phyloP scores from a whole-genome alignment of 192 early-diverging fungal genomes.

The Geranomyces variabilis region DNA sequence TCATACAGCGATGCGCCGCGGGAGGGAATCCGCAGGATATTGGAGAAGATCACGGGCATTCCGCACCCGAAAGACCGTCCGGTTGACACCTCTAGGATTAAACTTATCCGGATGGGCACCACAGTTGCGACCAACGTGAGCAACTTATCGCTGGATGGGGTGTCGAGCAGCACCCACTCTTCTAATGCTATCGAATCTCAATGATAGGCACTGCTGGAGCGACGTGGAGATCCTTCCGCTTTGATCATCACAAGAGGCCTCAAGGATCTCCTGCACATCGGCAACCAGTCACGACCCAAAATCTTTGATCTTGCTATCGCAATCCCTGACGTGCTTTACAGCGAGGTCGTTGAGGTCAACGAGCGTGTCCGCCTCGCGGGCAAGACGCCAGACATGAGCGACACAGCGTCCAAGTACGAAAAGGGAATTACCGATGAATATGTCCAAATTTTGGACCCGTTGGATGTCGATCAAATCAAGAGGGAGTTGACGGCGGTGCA shows the following conservation, averaged over 20 bases:
- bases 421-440: slow-evolving; percentile 85
- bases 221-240: slow-evolving; percentile 85
- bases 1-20: slow-evolving; percentile 91
- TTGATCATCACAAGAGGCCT: slow-evolving; percentile 92
- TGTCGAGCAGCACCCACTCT: background rate
- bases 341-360: slow-evolving; percentile 73
- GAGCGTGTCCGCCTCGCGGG: slow-evolving; percentile 65
- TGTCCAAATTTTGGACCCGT: slow-evolving; percentile 69
- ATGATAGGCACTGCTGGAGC: slow-evolving; percentile 40
- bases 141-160: background rate
- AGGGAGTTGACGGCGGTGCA: slow-evolving; percentile 63
- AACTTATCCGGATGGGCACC: slow-evolving; percentile 92
- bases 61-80: slow-evolving; percentile 66
- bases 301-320: slow-evolving; percentile 91
- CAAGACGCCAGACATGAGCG: background rate
- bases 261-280: slow-evolving; percentile 78
- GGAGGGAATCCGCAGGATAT: slow-evolving; percentile 90
- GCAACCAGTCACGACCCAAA: slow-evolving; percentile 89
- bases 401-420: background rate
- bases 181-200: background rate
- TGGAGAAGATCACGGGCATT: slow-evolving; percentile 77
- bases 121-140: slow-evolving; percentile 90
- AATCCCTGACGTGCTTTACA: slow-evolving; percentile 86
- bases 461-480: slow-evolving; percentile 64
- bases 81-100: slow-evolving; percentile 67